phyloP scores from a whole-genome alignment of 768 basidiomycete species.

The Melanogaster broomeanus region DNA sequence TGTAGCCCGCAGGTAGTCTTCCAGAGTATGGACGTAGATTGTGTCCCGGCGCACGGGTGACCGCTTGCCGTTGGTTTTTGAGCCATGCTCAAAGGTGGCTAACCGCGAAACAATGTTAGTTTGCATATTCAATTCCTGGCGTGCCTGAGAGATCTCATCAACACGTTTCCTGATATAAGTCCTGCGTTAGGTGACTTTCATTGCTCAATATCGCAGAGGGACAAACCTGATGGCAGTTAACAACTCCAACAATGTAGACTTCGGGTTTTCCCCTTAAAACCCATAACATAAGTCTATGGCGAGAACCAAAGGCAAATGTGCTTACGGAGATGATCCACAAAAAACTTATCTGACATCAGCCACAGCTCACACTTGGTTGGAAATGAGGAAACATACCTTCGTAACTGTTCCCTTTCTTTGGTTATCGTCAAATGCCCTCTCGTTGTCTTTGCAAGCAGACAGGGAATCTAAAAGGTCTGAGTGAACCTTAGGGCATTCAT shows the following conservation, averaged over 20 bases:
- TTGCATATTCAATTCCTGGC: conserved; percentile 9
- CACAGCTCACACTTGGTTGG: neutral
- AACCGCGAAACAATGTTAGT: conserved; percentile 8
- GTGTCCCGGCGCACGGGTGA: conserved; percentile 13
- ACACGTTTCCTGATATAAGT: conserved; percentile 15
- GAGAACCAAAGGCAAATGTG: neutral
- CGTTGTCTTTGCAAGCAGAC: conserved; percentile 30
- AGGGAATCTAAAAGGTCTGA: conserved; percentile 22
- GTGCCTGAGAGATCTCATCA: conserved; percentile 14
- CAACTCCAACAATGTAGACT: conserved; percentile 24
- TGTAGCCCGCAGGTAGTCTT: conserved; percentile 1
- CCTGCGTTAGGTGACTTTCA: neutral
- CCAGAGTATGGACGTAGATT: conserved; percentile 4
- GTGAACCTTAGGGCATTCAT: neutral
- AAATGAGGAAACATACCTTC: conserved; percentile 8
- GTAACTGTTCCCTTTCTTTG: conserved; percentile 19
- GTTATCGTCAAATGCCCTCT: conserved; percentile 23
- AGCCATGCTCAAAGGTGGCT: conserved; percentile 8
- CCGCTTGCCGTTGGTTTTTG: conserved; percentile 1
- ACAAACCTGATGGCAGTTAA: conserved; percentile 26
- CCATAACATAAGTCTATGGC: neutral
- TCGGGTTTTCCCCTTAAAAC: conserved; percentile 17
- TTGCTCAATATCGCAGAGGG: neutral
- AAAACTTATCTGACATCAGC: conserved; percentile 23
- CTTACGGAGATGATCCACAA: conserved; percentile 29